A percentile compares a stretch with the other conserved stretches of the same genome.
These are phyloP conservation scores for Boletus sp. DNA, from an alignment of 768 basidiomycete species.

Conservation along the genomic window DNA sequence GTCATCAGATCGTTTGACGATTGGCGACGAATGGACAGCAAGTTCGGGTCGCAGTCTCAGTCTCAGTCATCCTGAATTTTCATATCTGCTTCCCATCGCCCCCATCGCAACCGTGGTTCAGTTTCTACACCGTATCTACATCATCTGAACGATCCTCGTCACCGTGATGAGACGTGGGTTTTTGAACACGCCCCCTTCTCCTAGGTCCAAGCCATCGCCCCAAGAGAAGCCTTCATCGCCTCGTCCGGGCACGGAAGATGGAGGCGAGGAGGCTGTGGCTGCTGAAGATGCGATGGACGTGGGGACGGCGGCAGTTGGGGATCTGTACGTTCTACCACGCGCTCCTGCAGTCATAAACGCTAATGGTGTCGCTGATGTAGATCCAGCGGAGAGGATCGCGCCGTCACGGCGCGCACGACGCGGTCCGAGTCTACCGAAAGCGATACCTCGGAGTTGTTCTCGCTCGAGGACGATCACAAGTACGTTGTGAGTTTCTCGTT, in stretches of 20 bases:
- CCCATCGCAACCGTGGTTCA: background rate
- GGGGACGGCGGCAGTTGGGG: background rate
- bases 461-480: background rate
- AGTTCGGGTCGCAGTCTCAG: background rate
- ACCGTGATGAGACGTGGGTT: constrained; percentile 24
- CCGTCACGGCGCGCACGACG: background rate
- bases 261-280: too few relatives aligned
- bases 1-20: background rate
- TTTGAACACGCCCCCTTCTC: constrained; percentile 4
- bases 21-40: background rate
- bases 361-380: background rate
- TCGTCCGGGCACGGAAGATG: background rate
- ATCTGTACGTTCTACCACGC: background rate
- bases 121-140: background rate
- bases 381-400: background rate
- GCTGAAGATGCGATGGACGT: background rate
- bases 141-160: background rate
- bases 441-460: background rate
- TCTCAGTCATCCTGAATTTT: too few relatives aligned
- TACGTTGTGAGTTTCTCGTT: too few relatives aligned
- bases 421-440: background rate
- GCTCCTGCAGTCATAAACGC: background rate
- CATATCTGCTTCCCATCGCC: background rate
- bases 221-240: background rate
- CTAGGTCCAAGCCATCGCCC: background rate